phyloP scores from a whole-genome alignment of 2,329 filamentous ascomycete genomes.

The Colletotrichum brevisporum region DNA sequence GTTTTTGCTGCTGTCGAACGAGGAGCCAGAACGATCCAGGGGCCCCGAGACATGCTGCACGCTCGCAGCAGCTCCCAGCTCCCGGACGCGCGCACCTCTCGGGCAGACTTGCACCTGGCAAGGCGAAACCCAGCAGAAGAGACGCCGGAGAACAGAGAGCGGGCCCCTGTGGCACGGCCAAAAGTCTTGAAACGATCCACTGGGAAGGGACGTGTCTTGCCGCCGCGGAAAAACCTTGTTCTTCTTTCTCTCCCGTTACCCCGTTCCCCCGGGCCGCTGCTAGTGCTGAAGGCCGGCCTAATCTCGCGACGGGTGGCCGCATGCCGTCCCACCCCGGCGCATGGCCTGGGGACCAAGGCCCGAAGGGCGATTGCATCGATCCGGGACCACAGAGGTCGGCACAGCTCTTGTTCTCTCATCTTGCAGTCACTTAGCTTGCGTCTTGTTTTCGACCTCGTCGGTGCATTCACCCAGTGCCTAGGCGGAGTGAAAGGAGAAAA shows the following conservation, averaged over 20 bases:
- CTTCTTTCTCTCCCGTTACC: neutral
- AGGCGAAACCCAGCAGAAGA: too few relatives aligned
- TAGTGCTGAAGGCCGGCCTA: slow-evolving; percentile 9
- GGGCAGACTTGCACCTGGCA: too few relatives aligned
- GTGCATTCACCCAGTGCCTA: neutral
- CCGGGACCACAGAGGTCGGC: neutral
- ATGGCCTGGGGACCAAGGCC: slow-evolving; percentile 1
- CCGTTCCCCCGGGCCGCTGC: neutral
- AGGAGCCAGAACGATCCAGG: too few relatives aligned
- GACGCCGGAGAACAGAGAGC: too few relatives aligned
- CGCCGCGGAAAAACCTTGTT: slow-evolving; percentile 3
- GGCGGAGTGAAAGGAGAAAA: too few relatives aligned
- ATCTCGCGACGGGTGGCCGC: slow-evolving; percentile 13
- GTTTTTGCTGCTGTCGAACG: neutral
- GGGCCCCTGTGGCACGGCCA: too few relatives aligned
- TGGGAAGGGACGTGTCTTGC: neutral
- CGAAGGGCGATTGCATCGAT: slow-evolving; percentile 28
- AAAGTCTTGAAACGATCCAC: too few relatives aligned
- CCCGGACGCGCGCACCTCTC: too few relatives aligned
- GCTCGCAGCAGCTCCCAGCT: too few relatives aligned
- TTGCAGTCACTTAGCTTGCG: too few relatives aligned
- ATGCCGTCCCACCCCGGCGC: neutral
- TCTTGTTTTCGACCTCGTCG: neutral
- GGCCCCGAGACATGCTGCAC: too few relatives aligned
- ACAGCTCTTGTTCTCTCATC: neutral